These are phyloP conservation scores for Coemansia sp. DNA, from an alignment of 192 early-diverging fungal genomes.

Conservation along the genomic window DNA sequence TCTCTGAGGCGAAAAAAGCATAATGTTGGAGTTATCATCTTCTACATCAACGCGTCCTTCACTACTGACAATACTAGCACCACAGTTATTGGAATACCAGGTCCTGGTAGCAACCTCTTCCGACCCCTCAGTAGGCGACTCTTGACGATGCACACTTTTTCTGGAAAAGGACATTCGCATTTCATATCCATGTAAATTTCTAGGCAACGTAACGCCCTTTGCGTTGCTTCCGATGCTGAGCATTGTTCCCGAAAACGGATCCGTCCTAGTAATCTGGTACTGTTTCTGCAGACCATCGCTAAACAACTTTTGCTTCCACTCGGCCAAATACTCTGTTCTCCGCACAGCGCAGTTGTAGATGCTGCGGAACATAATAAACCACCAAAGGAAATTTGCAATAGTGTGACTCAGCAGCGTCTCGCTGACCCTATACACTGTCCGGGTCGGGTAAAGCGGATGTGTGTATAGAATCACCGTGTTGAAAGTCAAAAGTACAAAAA, in stretches of 20 bases:
- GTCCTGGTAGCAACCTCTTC: not conserved
- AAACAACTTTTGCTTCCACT: conserved; percentile 50
- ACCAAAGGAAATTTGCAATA: conserved; percentile 49
- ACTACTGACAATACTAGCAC: conserved; percentile 13
- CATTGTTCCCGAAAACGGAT: conserved; percentile 44
- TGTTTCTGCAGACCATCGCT: conserved; percentile 51
- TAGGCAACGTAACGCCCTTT: conserved; percentile 31
- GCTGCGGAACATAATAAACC: conserved; percentile 55
- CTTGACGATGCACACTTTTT: conserved; percentile 7
- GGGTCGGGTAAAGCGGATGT: conserved; percentile 41
- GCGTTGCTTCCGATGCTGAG: conserved; percentile 24
- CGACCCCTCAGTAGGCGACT: conserved; percentile 9
- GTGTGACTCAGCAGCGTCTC: conserved; percentile 35
- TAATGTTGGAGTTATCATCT: conserved; percentile 15
- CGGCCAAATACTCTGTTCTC: conserved; percentile 27
- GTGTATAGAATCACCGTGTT: conserved; percentile 47
- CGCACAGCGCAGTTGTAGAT: conserved; percentile 45
- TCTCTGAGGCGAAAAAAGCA: conserved; percentile 39
- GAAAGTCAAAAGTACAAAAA: conserved; percentile 40
- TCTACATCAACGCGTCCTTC: conserved; percentile 13
- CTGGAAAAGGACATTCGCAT: conserved; percentile 40
- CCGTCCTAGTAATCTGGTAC: conserved; percentile 47
- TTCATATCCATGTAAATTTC: conserved; percentile 27
- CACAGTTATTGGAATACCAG: conserved; percentile 5
- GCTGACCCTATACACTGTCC: conserved; percentile 12